Evolutionary conservation across 75 land plant species (phyloP).

Genomic region (Selaginella tamariscina): DNA sequence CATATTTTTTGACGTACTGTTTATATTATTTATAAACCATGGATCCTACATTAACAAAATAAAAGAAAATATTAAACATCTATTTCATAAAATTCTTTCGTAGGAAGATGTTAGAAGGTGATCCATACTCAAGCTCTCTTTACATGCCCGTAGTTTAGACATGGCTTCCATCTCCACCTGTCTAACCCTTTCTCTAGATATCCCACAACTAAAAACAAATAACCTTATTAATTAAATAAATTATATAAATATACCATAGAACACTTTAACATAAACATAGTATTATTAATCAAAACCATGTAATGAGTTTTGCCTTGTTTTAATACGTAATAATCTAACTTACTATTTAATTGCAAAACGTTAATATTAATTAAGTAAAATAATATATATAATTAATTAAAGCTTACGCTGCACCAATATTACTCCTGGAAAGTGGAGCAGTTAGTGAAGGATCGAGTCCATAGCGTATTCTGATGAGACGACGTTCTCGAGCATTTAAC

Average conservation of each 20-base stretch:
- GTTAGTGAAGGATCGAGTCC: not conserved
- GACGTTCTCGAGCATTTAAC: not conserved
- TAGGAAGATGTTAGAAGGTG: not conserved
- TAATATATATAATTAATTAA: not conserved
- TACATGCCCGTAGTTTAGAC: not conserved
- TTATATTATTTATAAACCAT: too few relatives aligned
- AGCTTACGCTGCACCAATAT: not conserved
- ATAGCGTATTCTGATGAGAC: not conserved
- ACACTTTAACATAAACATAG: too few relatives aligned
- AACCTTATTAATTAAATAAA: too few relatives aligned
- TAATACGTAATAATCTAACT: too few relatives aligned
- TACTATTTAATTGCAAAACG: not conserved
- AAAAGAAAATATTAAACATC: too few relatives aligned
- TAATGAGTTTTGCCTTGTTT: too few relatives aligned
- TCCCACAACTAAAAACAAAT: not conserved
- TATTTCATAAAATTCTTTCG: not conserved
- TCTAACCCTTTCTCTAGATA: not conserved
- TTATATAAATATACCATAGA: too few relatives aligned
- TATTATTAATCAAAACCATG: too few relatives aligned
- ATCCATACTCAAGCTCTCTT: not conserved
- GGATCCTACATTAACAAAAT: too few relatives aligned
- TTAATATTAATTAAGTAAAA: not conserved
- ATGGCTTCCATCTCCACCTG: not conserved
- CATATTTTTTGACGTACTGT: too few relatives aligned
- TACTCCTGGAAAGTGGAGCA: not conserved